Evolutionary conservation across 306 rosid genomes (phyloP).

Genomic region (Quercus mongolica): DNA sequence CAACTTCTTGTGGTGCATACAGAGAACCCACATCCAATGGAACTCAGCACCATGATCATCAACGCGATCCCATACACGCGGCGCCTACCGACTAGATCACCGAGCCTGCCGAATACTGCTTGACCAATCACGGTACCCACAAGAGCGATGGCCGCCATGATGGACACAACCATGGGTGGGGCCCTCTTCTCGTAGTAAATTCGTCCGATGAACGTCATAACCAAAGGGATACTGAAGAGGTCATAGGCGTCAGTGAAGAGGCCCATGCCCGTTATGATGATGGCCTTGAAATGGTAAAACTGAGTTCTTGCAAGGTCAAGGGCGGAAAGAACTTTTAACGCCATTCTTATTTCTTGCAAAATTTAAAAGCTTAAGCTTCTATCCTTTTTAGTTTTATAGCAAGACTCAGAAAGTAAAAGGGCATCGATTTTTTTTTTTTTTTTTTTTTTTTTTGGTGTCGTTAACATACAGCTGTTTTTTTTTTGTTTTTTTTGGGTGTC

Average conservation of each 20-base stretch:
- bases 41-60: conserved; percentile 47
- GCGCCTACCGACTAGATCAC: conserved; percentile 58
- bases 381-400: too few species aligned
- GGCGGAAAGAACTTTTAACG: conserved; percentile 46
- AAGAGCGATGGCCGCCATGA: conserved; percentile 36
- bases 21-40: conserved; percentile 68
- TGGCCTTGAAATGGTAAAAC: conserved; percentile 75
- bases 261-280: conserved; percentile 79
- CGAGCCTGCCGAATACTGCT: conserved; percentile 52
- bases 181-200: conserved; percentile 23
- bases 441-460: too few species aligned
- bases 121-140: conserved; percentile 61
- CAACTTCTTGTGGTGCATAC: conserved; percentile 40
- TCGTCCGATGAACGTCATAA: conserved; percentile 44
- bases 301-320: conserved; percentile 68
- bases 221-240: conserved; percentile 57
- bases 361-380: too few species aligned
- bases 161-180: not conserved
- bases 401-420: too few species aligned
- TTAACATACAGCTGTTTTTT: too few species aligned
- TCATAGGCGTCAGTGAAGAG: conserved; percentile 76
- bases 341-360: conserved; percentile 3
- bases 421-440: too few species aligned
- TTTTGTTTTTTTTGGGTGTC: too few species aligned
- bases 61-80: conserved; percentile 54